These are phyloP conservation scores for Leccinum barrowsii DNA, from an alignment of 768 basidiomycete species.

Conservation along the genomic window DNA sequence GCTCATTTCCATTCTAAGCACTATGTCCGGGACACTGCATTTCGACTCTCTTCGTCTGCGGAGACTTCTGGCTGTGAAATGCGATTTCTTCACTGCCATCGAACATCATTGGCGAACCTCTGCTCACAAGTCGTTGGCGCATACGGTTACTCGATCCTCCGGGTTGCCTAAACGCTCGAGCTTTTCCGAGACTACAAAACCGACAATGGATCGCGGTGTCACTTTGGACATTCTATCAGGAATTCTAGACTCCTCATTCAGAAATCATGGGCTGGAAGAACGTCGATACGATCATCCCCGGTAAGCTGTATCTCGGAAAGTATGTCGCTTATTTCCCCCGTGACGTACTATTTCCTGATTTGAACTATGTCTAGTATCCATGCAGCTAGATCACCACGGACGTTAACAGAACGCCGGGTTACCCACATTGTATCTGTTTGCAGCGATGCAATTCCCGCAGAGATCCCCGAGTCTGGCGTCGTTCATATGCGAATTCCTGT, in stretches of 20 bases:
- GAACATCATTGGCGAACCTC: slow-evolving; percentile 15
- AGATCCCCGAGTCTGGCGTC: slow-evolving; percentile 65
- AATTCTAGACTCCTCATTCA: slow-evolving; percentile 25
- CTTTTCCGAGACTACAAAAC: slow-evolving; percentile 32
- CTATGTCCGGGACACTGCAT: slow-evolving; percentile 30
- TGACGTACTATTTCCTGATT: slow-evolving; percentile 43
- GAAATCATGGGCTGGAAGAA: slow-evolving; percentile 53
- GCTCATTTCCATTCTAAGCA: slow-evolving; percentile 24
- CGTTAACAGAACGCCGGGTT: slow-evolving; percentile 68
- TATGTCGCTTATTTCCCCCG: slow-evolving; percentile 38
- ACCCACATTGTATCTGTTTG: slow-evolving; percentile 82
- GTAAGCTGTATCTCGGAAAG: slow-evolving; percentile 72
- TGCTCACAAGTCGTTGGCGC: slow-evolving; percentile 20
- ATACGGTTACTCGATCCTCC: slow-evolving; percentile 32
- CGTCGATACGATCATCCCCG: slow-evolving; percentile 62
- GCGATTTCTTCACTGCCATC: slow-evolving; percentile 31
- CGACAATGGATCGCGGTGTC: slow-evolving; percentile 24
- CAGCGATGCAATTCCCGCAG: slow-evolving; percentile 65
- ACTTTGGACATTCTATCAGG: slow-evolving; percentile 24
- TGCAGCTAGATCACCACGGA: slow-evolving; percentile 68
- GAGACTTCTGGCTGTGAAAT: slow-evolving; percentile 31
- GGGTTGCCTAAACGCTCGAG: slow-evolving; percentile 25
- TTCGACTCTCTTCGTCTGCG: slow-evolving; percentile 24
- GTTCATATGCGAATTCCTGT: slow-evolving; percentile 67
- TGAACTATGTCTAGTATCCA: slow-evolving; percentile 47